Evolutionary conservation across 192 early-diverging fungal genomes (phyloP).

Genomic region (Martensiomyces pterosporus): DNA sequence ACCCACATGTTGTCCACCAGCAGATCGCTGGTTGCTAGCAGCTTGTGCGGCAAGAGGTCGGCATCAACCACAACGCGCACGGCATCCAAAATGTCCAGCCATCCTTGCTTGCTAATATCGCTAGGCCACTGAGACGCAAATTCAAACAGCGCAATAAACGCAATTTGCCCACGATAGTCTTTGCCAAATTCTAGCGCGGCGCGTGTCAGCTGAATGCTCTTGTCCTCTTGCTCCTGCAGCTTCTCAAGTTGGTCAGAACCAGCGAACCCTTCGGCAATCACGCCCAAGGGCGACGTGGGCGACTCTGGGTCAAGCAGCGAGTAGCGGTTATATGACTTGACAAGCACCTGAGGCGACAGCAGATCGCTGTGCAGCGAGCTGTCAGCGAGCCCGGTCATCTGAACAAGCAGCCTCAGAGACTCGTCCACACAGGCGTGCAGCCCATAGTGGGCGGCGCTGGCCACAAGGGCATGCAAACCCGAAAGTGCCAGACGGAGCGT

Average conservation of each 20-base stretch:
- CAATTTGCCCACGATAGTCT: conserved; percentile 86
- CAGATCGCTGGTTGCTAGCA: conserved; percentile 11
- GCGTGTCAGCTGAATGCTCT: conserved; percentile 52
- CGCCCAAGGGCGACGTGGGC: conserved; percentile 26
- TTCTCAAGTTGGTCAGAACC: conserved; percentile 23
- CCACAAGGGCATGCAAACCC: conserved; percentile 30
- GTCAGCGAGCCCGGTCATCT: conserved; percentile 66
- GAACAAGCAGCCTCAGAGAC: conserved; percentile 65
- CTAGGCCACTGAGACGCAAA: conserved; percentile 49
- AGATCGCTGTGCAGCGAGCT: conserved; percentile 14
- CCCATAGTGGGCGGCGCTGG: conserved; percentile 57
- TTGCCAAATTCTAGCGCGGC: conserved; percentile 81
- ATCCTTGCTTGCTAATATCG: conserved; percentile 61
- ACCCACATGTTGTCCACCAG: conserved; percentile 25
- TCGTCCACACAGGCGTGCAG: conserved; percentile 76
- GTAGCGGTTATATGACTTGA: conserved; percentile 27
- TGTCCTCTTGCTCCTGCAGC: conserved; percentile 31
- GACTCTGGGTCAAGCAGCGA: conserved; percentile 28
- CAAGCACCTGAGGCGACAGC: conserved; percentile 18
- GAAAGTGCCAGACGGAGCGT: conserved; percentile 25
- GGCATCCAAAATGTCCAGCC: conserved; percentile 65
- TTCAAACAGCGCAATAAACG: conserved; percentile 80
- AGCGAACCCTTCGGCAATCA: conserved; percentile 26
- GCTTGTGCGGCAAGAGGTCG: conserved; percentile 24
- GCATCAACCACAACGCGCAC: conserved; percentile 46